Base-by-base conservation (phyloP, 2,329 filamentous ascomycete species). In the Diaporthe sp. region DNA sequence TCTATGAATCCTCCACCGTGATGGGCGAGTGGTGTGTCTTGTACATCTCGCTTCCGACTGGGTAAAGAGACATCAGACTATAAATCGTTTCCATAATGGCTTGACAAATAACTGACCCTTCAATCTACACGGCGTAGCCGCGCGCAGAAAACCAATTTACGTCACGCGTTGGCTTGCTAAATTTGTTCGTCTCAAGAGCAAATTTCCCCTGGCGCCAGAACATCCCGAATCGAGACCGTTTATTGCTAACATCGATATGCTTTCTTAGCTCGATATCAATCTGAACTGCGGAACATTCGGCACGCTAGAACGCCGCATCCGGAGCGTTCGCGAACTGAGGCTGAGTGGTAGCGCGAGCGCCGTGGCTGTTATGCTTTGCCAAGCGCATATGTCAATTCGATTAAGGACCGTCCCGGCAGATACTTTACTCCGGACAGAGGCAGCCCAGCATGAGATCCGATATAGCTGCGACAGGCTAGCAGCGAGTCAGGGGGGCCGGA, bases 401-500 rank as follows among this genome's bases (percentile, higher is more conserved):
- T 47, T 50, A 65, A 65, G 59, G 59, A 50, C 19, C 59, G 59
- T 50, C 27, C 39, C 13, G 59, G 27, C 22, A n/a, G 27, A 47
- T 65, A n/a, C 27, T 19, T 35, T 42, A 35, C 59, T n/a, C 27
- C 19, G 19, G 7, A 47, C 39, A 19, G 42, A 65, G 39, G 17
- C 2, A 65, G 27, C 59, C 59, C 42, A 47, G 42, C 59, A 65
- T 35, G 42, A 63, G 37, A 65, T 3, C 27, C 9, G 39, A 35
- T 50, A 32, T 32, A 47, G 5, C 59, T 65, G 42, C 39, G 59
- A 65, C 59, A 50, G n/a, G 59, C 59, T 63, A 65, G 59, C 42
- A 4, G 27, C 59, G 59, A 47, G 59, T 65, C 59, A 50, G 30
- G 42, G 39, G 22, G 32, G 3, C 32, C 39, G 25, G 25, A 47